Conservation (phyloP, 257 asterid species). For the Solanum infundibuliforme region DNA sequence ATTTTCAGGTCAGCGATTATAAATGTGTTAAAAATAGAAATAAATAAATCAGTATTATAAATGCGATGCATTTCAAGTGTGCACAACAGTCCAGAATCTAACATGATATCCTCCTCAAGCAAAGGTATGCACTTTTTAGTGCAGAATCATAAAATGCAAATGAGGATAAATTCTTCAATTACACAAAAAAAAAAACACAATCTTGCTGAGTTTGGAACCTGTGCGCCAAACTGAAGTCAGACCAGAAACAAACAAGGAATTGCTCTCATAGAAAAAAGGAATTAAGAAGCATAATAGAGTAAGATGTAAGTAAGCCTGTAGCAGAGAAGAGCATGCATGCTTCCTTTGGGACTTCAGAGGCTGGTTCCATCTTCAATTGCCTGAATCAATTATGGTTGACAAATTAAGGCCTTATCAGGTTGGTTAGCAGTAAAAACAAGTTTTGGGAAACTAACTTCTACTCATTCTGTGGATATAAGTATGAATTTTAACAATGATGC, state of each 20-base stretch:
- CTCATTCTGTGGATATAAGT: background rate
- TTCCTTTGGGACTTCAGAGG: background rate
- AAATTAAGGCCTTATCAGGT: background rate
- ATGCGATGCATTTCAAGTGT: background rate
- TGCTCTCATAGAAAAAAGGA: background rate
- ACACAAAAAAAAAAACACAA: no score
- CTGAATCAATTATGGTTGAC: background rate
- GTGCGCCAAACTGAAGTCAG: background rate
- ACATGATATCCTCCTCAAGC: background rate
- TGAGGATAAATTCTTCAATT: background rate
- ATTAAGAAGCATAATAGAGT: background rate
- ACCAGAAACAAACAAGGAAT: background rate
- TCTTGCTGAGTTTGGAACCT: background rate
- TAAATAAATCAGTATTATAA: background rate
- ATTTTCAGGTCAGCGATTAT: background rate
- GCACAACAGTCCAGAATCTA: background rate
- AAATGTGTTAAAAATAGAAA: background rate
- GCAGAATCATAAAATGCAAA: background rate
- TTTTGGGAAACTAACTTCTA: background rate
- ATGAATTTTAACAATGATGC: background rate
- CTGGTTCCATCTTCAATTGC: background rate
- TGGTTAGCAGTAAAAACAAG: background rate
- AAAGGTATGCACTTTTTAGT: background rate
- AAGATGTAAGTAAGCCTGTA: background rate
- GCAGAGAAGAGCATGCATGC: background rate